Conservation (phyloP, 2,329 filamentous ascomycete species). For the Aspergillus fischeri region DNA sequence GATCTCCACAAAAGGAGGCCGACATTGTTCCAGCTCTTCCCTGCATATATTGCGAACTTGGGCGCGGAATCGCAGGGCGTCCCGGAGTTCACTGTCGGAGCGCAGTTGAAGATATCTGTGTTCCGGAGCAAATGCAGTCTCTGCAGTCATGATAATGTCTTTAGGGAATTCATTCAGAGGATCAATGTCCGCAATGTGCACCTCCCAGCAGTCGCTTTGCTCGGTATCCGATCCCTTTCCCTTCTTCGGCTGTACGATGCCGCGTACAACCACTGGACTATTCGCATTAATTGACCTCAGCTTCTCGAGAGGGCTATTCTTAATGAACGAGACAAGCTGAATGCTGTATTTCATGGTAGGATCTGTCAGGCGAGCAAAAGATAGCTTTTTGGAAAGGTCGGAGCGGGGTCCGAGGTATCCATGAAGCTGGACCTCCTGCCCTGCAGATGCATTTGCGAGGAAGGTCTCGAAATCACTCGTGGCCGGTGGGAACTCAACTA, state of each 20-base stretch:
- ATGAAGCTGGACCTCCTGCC: slow-evolving; percentile 51
- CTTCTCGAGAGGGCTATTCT: slow-evolving; percentile 34
- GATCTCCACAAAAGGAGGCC: slow-evolving; percentile 64
- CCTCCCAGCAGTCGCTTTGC: slow-evolving; percentile 47
- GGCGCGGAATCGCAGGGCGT: slow-evolving; percentile 68
- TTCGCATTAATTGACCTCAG: slow-evolving; percentile 46
- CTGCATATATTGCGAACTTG: slow-evolving; percentile 53
- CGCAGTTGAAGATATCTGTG: slow-evolving; percentile 81
- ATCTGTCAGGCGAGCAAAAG: slow-evolving; percentile 61
- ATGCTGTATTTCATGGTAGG: slow-evolving; percentile 43
- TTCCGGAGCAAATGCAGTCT: slow-evolving; percentile 68
- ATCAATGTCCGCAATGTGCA: slow-evolving; percentile 59
- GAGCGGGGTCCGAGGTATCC: slow-evolving; percentile 70
- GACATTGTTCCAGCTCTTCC: slow-evolving; percentile 51
- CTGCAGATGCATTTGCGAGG: slow-evolving; percentile 26
- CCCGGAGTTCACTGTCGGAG: slow-evolving; percentile 62
- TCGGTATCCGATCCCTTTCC: slow-evolving; percentile 26
- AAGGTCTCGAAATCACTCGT: slow-evolving; percentile 39
- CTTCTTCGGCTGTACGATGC: slow-evolving; percentile 43
- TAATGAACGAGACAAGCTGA: slow-evolving; percentile 47
- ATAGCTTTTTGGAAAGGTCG: slow-evolving; percentile 64
- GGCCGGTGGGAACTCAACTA: slow-evolving; percentile 46
- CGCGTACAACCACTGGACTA: slow-evolving; percentile 53
- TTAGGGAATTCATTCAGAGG: slow-evolving; percentile 69
- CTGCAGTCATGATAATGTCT: slow-evolving; percentile 70